Evolutionary conservation across 495 filamentous ascomycete species (phyloP), one percentile per base, ranked within the genome.

Genomic region (Penicillium daleae): DNA sequence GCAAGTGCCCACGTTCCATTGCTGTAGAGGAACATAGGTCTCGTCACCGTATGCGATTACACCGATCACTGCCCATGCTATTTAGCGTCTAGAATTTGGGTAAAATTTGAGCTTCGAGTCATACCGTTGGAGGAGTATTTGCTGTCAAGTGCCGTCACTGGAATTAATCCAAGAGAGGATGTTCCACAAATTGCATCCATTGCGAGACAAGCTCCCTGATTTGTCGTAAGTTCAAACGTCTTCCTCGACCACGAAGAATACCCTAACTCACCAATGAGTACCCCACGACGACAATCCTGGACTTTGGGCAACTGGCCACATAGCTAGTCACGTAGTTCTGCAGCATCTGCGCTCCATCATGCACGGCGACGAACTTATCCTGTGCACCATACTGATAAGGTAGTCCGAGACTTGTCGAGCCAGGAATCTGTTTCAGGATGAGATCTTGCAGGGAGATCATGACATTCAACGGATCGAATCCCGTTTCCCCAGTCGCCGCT

Each of bases 1-100:
- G 51, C 69, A 71, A 17, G 66, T 66, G 3, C 69, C 69, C 35
- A 57, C 46, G 44, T 71, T 62, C 69, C 69, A 71, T 13, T 59
- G 48, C 59, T 65, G 61, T 2, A 52, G 32, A n/a, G 66, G 66
- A 40, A 63, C 17, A n/a, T 52, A 71, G 22, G 69, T 66, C 33
- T 66, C 63, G 46, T 71, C 69, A 1, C 69, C 69, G 56, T 71
- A 71, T 6, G 56, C 64, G 19, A 69, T 61, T 1, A 55, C 62
- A 24, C 58, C 61, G 40, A 69, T 63, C 4, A 69, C 69, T 71
- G 56, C 21, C 17, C 44, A 27, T 26, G 5, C 5, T 17, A 27
- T 8, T 49, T 9, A 49, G 22, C 12, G 22, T 49, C 12, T 49
- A 12, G 4, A 27, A 44, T 17, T 10, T 31, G 0, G 3, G 29